A percentile compares a stretch with the other conserved stretches of the same genome.
phyloP scores from a whole-genome alignment of 2,329 filamentous ascomycete genomes.

The Aciculosporium take region DNA sequence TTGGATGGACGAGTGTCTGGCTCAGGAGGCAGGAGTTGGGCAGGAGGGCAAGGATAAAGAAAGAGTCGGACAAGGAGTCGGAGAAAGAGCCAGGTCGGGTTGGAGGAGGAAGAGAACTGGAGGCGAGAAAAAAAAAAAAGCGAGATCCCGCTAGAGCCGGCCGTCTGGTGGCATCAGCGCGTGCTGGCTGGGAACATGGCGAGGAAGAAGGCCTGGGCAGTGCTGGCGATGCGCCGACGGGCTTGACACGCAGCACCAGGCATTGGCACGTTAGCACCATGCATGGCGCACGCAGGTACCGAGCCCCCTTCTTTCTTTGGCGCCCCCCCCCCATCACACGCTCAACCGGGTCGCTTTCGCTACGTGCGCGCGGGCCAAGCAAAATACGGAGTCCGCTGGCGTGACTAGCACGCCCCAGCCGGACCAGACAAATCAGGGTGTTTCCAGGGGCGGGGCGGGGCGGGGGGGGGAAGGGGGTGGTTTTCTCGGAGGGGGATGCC shows the following conservation, averaged over 20 bases:
- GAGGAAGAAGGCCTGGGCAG: too few relatives aligned
- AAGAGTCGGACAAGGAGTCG: neutral
- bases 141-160: too few relatives aligned
- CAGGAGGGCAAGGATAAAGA: neutral
- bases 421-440: too few relatives aligned
- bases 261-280: neutral
- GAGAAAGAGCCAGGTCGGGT: neutral
- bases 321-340: neutral
- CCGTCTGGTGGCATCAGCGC: too few relatives aligned
- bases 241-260: neutral
- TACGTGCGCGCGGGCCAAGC: neutral
- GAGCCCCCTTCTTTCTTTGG: too few relatives aligned
- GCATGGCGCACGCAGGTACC: conserved; percentile 4
- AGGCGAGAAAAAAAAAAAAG: neutral
- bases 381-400: conserved; percentile 1
- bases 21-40: neutral
- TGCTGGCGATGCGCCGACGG: too few relatives aligned
- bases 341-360: neutral
- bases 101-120: neutral
- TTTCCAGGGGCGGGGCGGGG: too few relatives aligned
- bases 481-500: too few relatives aligned
- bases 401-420: too few relatives aligned
- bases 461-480: too few relatives aligned
- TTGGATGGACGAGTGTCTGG: neutral
- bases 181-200: too few relatives aligned